These are phyloP conservation scores for Beta vulgaris DNA, from an alignment of 148 eudicot genomes.

Conservation along the genomic window DNA sequence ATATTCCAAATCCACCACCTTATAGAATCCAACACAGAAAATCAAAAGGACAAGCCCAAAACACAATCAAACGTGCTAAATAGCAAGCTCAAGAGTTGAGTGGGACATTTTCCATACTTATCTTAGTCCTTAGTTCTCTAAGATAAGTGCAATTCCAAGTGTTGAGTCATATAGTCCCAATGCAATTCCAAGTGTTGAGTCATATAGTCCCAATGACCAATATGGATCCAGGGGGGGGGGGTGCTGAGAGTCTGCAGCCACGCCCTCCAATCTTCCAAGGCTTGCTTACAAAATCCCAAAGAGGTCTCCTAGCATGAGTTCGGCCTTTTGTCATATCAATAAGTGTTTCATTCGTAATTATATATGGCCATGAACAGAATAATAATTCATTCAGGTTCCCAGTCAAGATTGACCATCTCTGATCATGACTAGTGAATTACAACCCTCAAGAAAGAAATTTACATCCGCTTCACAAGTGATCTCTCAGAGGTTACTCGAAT, in stretches of 20 bases:
- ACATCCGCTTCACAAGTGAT: too few species aligned
- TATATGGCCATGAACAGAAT: not conserved
- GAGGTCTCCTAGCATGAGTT: not conserved
- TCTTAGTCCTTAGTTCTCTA: not conserved
- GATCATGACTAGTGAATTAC: too few species aligned
- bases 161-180: not conserved
- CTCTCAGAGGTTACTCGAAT: too few species aligned
- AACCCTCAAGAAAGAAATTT: too few species aligned
- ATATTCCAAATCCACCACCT: too few species aligned
- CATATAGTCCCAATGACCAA: not conserved
- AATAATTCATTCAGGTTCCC: not conserved
- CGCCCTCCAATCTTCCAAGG: not conserved
- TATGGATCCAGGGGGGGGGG: not conserved
- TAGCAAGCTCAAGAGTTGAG: not conserved
- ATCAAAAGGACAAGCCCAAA: too few species aligned
- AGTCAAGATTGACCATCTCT: not conserved
- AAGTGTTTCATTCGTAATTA: not conserved
- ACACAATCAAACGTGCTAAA: too few species aligned
- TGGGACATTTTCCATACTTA: not conserved
- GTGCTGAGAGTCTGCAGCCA: not conserved
- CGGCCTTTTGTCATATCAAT: too few species aligned
- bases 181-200: not conserved
- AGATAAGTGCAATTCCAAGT: too few species aligned
- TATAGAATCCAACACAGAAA: too few species aligned
- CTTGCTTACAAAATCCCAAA: not conserved